Percentiles rank a stretch among this genome's conserved stretches.
Conservation (phyloP, 352 stramenopile genomes). For the Globisporangium cederbergense region DNA sequence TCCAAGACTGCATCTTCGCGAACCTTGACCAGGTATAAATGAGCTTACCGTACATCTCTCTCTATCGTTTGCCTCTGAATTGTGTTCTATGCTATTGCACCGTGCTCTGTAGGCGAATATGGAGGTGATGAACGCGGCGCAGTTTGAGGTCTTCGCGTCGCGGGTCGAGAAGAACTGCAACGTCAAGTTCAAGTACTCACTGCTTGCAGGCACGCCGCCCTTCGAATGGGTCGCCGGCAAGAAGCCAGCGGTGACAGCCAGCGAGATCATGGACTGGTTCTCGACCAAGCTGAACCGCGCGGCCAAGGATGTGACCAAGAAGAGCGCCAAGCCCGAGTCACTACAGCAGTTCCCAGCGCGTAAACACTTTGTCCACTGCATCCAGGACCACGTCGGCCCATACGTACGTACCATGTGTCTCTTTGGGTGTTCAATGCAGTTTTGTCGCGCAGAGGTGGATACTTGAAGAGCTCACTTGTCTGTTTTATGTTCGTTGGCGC, state of each 20-base stretch:
- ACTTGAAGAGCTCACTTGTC: background rate
- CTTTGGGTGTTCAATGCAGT: background rate
- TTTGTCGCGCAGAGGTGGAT: background rate
- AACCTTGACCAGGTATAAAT: conserved; percentile 18
- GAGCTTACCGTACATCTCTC: background rate
- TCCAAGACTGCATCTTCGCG: conserved; percentile 22
- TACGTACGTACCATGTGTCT: conserved; percentile 15
- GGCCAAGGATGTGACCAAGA: conserved; percentile 11
- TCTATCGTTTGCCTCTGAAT: background rate
- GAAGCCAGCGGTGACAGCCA: conserved; percentile 12
- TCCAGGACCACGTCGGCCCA: conserved; percentile 18
- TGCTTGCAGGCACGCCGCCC: conserved; percentile 31
- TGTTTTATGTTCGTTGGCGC: background rate
- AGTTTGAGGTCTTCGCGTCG: conserved; percentile 18
- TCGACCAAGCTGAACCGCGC: conserved; percentile 21
- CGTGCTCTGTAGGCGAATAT: conserved; percentile 2
- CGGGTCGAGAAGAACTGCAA: conserved; percentile 34
- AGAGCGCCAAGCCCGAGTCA: background rate
- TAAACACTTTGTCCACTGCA: conserved; percentile 25
- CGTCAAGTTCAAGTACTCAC: conserved; percentile 50
- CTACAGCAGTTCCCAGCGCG: conserved; percentile 4
- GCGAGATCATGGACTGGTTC: conserved; percentile 32
- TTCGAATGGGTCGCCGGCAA: conserved; percentile 39
- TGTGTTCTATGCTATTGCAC: background rate
- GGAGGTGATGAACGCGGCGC: conserved; percentile 10